Conservation (phyloP, 2,329 filamentous ascomycete genomes). For the Curvularia verruculosa region DNA sequence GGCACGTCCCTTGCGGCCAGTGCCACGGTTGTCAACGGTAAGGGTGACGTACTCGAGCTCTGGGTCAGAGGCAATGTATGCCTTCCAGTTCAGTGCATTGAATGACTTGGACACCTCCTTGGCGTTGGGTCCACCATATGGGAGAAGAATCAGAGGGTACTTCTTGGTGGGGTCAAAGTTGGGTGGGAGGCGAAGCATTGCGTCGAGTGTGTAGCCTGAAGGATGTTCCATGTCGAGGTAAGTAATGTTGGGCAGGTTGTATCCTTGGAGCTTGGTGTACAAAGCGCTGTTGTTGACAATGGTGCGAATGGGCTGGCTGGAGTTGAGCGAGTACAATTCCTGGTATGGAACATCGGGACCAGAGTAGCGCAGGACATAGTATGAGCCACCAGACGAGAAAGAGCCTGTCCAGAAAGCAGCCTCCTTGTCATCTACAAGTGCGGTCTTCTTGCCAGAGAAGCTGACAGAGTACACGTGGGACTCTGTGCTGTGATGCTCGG, state of each 20-base stretch:
- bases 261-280: constrained; percentile 61
- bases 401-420: constrained; percentile 68
- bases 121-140: constrained; percentile 70
- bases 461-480: constrained; percentile 71
- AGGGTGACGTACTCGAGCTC: constrained; percentile 72
- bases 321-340: constrained; percentile 66
- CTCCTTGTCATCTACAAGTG: constrained; percentile 66
- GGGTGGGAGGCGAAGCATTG: constrained; percentile 68
- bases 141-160: constrained; percentile 70
- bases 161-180: constrained; percentile 68
- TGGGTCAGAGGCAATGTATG: constrained; percentile 70
- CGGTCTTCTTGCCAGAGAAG: constrained; percentile 61
- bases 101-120: constrained; percentile 67
- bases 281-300: constrained; percentile 66
- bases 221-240: constrained; percentile 69
- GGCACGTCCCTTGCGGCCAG: constrained; percentile 66
- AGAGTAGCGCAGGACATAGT: constrained; percentile 69
- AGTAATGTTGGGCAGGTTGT: constrained; percentile 68
- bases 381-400: constrained; percentile 67
- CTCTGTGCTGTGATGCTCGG: constrained; percentile 69
- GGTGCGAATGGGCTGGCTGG: constrained; percentile 61
- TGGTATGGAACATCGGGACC: constrained; percentile 74
- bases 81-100: constrained; percentile 62
- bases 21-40: constrained; percentile 72
- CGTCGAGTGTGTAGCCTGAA: constrained; percentile 66